Conservation (phyloP, 352 stramenopile genomes). For the Globisporangium splendens region DNA sequence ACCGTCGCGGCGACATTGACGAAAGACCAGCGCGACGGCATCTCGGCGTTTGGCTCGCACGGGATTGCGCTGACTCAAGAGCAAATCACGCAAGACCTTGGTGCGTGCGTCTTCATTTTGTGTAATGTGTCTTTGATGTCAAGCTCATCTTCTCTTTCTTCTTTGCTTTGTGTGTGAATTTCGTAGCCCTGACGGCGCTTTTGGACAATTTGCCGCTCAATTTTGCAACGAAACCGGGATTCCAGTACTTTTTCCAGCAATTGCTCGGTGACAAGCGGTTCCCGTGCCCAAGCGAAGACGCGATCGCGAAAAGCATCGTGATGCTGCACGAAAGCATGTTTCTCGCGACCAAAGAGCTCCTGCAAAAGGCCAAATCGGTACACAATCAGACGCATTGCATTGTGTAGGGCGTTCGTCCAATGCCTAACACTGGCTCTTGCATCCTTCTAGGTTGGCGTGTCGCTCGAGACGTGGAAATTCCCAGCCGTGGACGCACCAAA, state of each 20-base stretch:
- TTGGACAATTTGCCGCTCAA: slow-evolving; percentile 72
- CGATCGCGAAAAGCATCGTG: slow-evolving; percentile 55
- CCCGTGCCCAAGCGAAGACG: slow-evolving; percentile 48
- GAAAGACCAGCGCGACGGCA: slow-evolving; percentile 45
- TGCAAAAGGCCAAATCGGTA: slow-evolving; percentile 52
- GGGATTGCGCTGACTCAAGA: slow-evolving; percentile 40
- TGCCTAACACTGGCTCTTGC: not conserved
- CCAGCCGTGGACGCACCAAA: slow-evolving; percentile 26
- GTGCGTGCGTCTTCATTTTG: slow-evolving; percentile 14
- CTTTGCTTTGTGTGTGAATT: not conserved
- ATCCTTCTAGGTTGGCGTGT: slow-evolving; percentile 43
- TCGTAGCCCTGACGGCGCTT: slow-evolving; percentile 53
- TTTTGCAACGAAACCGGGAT: slow-evolving; percentile 51
- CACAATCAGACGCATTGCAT: not conserved
- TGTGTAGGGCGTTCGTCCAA: not conserved
- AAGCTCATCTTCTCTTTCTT: not conserved
- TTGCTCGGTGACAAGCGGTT: slow-evolving; percentile 70
- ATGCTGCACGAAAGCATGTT: slow-evolving; percentile 69
- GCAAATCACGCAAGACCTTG: slow-evolving; percentile 68
- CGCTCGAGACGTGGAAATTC: slow-evolving; percentile 64
- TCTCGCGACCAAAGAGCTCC: slow-evolving; percentile 66
- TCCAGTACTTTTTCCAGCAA: slow-evolving; percentile 68
- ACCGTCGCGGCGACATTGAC: slow-evolving; percentile 9
- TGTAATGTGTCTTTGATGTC: slow-evolving; percentile 1
- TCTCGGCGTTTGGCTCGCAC: slow-evolving; percentile 13